phyloP scores from a whole-genome alignment of 306 rosid species.

The Trifolium fragiferum region DNA sequence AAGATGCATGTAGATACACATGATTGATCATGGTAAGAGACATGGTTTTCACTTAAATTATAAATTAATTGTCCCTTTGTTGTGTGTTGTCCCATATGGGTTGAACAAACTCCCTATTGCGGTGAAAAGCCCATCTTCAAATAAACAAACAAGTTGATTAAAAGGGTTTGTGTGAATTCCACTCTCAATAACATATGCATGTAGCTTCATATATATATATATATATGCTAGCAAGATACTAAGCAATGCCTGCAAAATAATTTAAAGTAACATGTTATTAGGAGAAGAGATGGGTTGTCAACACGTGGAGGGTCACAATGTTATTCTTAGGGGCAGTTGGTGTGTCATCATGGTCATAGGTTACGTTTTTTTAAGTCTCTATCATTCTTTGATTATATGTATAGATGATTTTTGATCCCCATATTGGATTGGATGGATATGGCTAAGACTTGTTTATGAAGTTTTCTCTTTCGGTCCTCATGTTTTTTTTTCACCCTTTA shows the following conservation, averaged over 20 bases:
- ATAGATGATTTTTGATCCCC: background rate
- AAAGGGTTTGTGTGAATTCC: background rate
- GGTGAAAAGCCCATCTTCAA: background rate
- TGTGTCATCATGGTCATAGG: background rate
- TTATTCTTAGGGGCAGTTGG: background rate
- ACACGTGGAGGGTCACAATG: constrained; percentile 30
- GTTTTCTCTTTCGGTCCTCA: no score
- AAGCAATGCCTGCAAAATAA: constrained; percentile 21
- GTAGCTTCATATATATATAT: background rate
- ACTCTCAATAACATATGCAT: background rate
- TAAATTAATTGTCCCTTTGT: background rate
- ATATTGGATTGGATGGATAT: background rate
- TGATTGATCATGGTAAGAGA: background rate
- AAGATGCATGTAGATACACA: background rate
- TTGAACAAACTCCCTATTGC: background rate
- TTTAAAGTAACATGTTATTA: constrained; percentile 13
- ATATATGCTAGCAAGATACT: background rate
- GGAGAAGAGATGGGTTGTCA: constrained; percentile 23
- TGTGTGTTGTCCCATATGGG: background rate
- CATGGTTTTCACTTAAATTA: background rate
- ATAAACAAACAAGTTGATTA: background rate
- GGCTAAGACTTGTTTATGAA: no score
- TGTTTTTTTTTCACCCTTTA: no score
- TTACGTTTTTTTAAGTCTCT: background rate
- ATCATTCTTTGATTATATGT: background rate